These are phyloP conservation scores for Tephrocybe sp. DNA, from an alignment of 768 basidiomycete species.

Conservation along the genomic window DNA sequence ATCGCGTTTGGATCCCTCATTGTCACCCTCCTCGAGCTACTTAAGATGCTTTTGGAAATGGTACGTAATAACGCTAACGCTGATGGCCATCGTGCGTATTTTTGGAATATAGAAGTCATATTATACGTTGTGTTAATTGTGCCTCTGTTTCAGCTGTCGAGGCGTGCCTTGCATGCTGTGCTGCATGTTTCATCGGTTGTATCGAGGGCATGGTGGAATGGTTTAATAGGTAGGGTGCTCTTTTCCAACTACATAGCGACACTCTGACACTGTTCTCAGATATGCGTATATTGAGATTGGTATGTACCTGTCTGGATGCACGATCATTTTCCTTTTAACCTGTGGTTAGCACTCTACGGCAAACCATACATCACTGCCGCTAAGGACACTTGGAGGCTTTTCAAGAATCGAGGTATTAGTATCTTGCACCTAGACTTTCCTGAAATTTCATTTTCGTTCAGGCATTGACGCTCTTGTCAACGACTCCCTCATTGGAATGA, in stretches of 20 bases:
- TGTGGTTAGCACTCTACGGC: conserved; percentile 66
- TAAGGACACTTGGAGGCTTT: conserved; percentile 79
- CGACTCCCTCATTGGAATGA: conserved; percentile 78
- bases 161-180: conserved; percentile 74
- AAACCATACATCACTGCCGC: conserved; percentile 80
- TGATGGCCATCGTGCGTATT: conserved; percentile 61
- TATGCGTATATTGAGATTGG: conserved; percentile 85
- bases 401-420: conserved; percentile 61
- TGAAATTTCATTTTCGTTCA: conserved; percentile 17
- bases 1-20: conserved; percentile 85
- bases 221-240: conserved; percentile 61
- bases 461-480: conserved; percentile 79
- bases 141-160: conserved; percentile 52
- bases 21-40: conserved; percentile 73
- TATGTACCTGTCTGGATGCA: conserved; percentile 21
- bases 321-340: neutral
- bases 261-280: conserved; percentile 26
- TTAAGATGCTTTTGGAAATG: conserved; percentile 58
- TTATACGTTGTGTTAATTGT: neutral
- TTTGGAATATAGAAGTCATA: neutral
- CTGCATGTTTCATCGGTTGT: conserved; percentile 72
- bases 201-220: conserved; percentile 70
- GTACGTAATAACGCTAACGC: conserved; percentile 56
- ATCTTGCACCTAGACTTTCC: conserved; percentile 9
- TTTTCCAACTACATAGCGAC: neutral